Evolutionary conservation across 2,329 filamentous ascomycete species (phyloP), one percentile per base, ranked within the genome.

Genomic region (Apiospora pterosperma): DNA sequence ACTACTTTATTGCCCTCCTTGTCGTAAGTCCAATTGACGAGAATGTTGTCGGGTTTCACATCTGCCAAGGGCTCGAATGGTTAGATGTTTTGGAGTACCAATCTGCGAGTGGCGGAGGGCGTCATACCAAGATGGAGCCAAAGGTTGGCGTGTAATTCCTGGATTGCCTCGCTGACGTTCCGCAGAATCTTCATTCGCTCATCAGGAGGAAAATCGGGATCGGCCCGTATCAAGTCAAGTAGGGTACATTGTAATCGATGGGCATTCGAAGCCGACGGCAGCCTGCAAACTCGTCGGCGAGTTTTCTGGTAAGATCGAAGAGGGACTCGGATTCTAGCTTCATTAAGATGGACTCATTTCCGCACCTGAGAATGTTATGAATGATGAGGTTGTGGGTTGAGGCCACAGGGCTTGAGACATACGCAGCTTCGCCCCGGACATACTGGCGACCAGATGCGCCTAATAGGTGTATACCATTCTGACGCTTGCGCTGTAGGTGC

Each of bases 11-110:
- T 73, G 62, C 73, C 73, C 38, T 76, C 67, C 63, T 71, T 64
- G 63, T 78, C 73, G 64, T 63, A 65, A 61, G 67, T 74, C 72
- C 72, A 79, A 65, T 78, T 72, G 23, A 78, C 64, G 11, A 79
- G 67, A 60, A 79, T 74, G 64, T 79, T 78, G 62, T 79, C 74
- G 25, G 75, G 76, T 67, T 79, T 78, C n/a, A 79, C 68, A 72
- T 79, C 77, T 78, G 64, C 62, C 36, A 66, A 69, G 42, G 61
- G 19, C 38, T 61, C 62, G 28, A 67, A 71, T 67, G 48, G 65
- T 72, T 62, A 72, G 68, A 69, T 64, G 63, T 67, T 61, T 69
- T 67, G 19, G n/a, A 67, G 64, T 38, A 41, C 64, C 60, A 65
- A 63, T 67, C 63, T 69, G 19, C 64, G 21, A 36, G 67, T 59